Conservation (phyloP, 164 flowering plant genomes). For the Tetracentron sinense region DNA sequence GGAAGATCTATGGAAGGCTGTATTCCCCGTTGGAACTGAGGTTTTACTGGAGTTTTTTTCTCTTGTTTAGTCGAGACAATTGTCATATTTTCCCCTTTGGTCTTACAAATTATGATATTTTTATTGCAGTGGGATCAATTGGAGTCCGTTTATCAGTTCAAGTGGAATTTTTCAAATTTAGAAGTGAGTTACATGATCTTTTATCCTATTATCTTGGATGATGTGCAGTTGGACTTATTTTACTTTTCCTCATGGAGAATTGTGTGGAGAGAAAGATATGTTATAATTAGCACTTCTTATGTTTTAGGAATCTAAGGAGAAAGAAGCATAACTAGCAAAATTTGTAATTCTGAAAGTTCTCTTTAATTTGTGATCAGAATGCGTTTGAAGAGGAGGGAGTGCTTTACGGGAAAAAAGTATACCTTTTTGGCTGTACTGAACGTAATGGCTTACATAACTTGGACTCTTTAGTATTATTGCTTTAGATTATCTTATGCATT, state of each 20-base stretch:
- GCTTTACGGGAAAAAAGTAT: slow-evolving; percentile 72
- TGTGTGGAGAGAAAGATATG: too few relatives aligned
- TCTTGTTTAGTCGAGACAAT: background rate
- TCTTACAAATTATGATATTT: slow-evolving; percentile 6
- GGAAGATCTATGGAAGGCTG: slow-evolving; percentile 89
- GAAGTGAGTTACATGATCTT: slow-evolving; percentile 56
- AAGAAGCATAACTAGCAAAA: background rate
- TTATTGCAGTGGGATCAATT: slow-evolving; percentile 92
- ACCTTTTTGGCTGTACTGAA: slow-evolving; percentile 84
- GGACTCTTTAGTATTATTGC: background rate
- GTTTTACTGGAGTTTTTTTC: slow-evolving; percentile 27
- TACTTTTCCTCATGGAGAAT: too few relatives aligned
- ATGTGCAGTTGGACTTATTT: too few relatives aligned
- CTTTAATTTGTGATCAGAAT: slow-evolving; percentile 38
- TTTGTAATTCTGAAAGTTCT: background rate
- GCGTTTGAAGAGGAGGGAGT: slow-evolving; percentile 92
- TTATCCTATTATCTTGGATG: too few relatives aligned
- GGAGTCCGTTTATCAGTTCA: slow-evolving; percentile 67
- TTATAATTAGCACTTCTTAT: too few relatives aligned
- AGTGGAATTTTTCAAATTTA: slow-evolving; percentile 84
- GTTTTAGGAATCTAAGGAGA: too few relatives aligned
- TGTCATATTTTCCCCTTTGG: background rate
- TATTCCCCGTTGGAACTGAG: slow-evolving; percentile 96
- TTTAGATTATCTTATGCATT: background rate
- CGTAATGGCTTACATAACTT: slow-evolving; percentile 46